Evolutionary conservation across 306 rosid genomes (phyloP).

Genomic region (Vicia faba): DNA sequence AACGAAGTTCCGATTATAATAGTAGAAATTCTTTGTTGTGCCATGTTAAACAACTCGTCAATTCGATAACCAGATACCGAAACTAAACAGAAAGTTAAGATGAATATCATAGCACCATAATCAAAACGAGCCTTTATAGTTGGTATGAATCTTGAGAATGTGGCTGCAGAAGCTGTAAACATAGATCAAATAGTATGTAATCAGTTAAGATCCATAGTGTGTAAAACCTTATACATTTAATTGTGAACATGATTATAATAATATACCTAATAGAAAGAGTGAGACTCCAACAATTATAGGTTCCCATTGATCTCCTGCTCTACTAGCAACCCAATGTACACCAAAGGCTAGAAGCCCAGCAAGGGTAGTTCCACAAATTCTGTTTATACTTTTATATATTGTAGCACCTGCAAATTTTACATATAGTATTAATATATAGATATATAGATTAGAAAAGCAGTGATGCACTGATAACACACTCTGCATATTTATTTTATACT

Average conservation of each 20-base stretch:
- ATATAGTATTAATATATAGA: not conserved
- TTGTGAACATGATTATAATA: not conserved
- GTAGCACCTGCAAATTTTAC: constrained; percentile 70
- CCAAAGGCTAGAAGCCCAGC: constrained; percentile 77
- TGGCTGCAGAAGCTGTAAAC: constrained; percentile 72
- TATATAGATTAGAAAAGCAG: not conserved
- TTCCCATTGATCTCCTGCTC: constrained; percentile 60
- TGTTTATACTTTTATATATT: constrained; percentile 58
- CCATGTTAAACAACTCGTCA: constrained; percentile 50
- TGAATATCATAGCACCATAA: constrained; percentile 75
- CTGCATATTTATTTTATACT: no score
- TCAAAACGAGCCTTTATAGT: constrained; percentile 74
- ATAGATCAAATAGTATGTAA: not conserved
- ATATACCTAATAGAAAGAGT: constrained; percentile 70
- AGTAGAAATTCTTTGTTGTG: constrained; percentile 62
- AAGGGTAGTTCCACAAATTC: constrained; percentile 69
- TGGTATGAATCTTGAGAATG: constrained; percentile 89
- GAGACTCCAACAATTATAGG: constrained; percentile 62
- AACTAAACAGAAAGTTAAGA: constrained; percentile 85
- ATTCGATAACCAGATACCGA: constrained; percentile 70
- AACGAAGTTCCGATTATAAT: constrained; percentile 65
- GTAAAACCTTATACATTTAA: no score
- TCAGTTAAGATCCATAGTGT: not conserved
- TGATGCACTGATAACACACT: no score
- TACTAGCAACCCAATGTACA: constrained; percentile 67